Base-by-base conservation (phyloP, 1,284 basidiomycete species). In the Albatrellus sp. region DNA sequence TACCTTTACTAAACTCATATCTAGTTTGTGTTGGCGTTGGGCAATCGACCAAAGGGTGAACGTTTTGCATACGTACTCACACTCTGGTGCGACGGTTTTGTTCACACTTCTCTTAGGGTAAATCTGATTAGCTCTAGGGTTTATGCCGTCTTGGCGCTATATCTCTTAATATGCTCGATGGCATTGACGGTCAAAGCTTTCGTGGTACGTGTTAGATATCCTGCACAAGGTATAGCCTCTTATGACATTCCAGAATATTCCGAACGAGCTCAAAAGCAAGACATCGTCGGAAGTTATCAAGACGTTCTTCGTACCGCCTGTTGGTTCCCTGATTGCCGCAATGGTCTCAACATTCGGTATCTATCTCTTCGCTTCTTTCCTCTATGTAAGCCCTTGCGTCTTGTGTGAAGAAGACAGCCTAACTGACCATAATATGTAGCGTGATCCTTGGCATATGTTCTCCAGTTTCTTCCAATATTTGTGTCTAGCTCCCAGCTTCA, bases 361-460 rank as follows among this genome's bases (percentile, higher is more conserved):
- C 52, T 91, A 90, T 64, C 69, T 92, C 48, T 60, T 87, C 24
- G 75, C 89, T 1, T 96, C 90, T 1, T 76, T 93, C 63, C 76
- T 97, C 55, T 98, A 93, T 57, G 89, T 92, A 52, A 66, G 86
- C 68, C 9, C 3, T 33, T 41, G 28, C n/a, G 20, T 28, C 16
- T n/a, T 13, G 3, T 9, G 40, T 20, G 6, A n/a, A 1, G 6
- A n/a, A 1, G 24, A 40, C 19, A 8, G 34, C 3, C 28, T 36
- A 11, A 34, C 42, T 49, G 49, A 45, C 38, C 35, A 48, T 19
- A n/a, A 13, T 48, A 34, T 48, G 11, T 51, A 91, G 85, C 77
- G 86, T 48, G 93, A 98, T 64, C 93, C 93, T 5, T 97, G 93
- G 93, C 93, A 98, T 61, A 89, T 98, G 83, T 78, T 94, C 62